Percentiles rank a stretch among this genome's conserved stretches.
Conservation (phyloP, 2,329 filamentous ascomycete genomes). For the Pestalotiopsis sp. region DNA sequence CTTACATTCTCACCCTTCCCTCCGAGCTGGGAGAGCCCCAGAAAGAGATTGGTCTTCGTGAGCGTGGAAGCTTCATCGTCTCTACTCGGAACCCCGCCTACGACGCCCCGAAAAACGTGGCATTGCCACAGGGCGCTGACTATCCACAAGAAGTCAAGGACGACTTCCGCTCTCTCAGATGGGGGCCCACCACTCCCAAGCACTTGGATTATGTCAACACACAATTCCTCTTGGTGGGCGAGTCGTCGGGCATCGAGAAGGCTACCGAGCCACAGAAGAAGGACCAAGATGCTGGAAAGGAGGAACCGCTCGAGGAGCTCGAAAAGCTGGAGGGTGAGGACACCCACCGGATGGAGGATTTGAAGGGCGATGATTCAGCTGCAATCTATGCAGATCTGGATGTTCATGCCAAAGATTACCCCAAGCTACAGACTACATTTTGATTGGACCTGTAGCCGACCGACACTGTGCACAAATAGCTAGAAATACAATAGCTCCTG, state of each 20-base stretch:
- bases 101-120: constrained; percentile 63
- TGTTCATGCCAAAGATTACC: constrained; percentile 59
- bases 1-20: constrained; percentile 78
- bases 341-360: constrained; percentile 59
- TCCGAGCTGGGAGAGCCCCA: constrained; percentile 71
- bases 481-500: not conserved
- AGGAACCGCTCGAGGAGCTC: constrained; percentile 69
- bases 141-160: constrained; percentile 72
- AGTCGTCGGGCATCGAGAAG: constrained; percentile 58
- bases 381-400: constrained; percentile 51
- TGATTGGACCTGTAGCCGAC: constrained; percentile 13
- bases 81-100: constrained; percentile 79
- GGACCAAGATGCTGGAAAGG: constrained; percentile 61
- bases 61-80: constrained; percentile 76
- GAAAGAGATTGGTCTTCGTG: constrained; percentile 69
- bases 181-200: constrained; percentile 73
- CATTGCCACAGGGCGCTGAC: constrained; percentile 64
- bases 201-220: constrained; percentile 75
- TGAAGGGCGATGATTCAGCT: constrained; percentile 47
- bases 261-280: constrained; percentile 56
- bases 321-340: constrained; percentile 78
- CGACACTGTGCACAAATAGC: not conserved
- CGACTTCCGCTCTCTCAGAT: constrained; percentile 72
- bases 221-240: constrained; percentile 79
- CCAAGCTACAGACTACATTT: constrained; percentile 62